Percentiles rank a stretch among this genome's conserved stretches.
These are phyloP conservation scores for Auricularia sp. DNA, from an alignment of 768 basidiomycete species.

Conservation along the genomic window DNA sequence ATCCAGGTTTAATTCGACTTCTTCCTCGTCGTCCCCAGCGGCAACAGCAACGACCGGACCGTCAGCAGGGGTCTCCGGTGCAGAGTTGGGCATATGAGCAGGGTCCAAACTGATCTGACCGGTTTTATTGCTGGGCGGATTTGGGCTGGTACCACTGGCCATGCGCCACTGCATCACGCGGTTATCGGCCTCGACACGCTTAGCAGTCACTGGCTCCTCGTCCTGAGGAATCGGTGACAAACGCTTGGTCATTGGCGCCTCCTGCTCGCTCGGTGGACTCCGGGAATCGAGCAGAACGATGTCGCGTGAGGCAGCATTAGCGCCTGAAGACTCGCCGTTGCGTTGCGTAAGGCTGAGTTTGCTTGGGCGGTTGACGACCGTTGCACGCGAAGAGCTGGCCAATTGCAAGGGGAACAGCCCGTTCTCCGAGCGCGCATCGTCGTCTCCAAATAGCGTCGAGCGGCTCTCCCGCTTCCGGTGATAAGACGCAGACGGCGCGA, in stretches of 20 bases:
- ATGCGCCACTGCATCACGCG: constrained; percentile 62
- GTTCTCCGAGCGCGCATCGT: constrained; percentile 1
- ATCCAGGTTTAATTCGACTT: constrained; percentile 44
- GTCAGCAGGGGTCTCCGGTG: constrained; percentile 16
- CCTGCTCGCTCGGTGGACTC: background rate
- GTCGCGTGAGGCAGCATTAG: background rate
- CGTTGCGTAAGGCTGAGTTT: background rate
- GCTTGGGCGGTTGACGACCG: background rate
- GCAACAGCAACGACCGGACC: constrained; percentile 15
- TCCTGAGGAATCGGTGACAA: constrained; percentile 57
- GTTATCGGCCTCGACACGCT: constrained; percentile 40
- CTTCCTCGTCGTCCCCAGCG: constrained; percentile 19
- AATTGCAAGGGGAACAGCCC: constrained; percentile 1
- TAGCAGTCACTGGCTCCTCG: constrained; percentile 43
- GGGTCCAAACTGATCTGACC: constrained; percentile 44
- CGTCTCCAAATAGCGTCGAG: constrained; percentile 29
- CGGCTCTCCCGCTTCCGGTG: constrained; percentile 50
- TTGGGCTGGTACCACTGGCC: constrained; percentile 29
- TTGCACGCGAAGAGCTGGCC: background rate
- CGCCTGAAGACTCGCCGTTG: background rate
- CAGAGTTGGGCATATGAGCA: constrained; percentile 39
- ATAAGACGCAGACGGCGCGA: constrained; percentile 31
- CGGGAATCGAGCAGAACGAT: background rate
- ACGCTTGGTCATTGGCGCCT: constrained; percentile 17
- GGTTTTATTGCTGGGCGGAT: constrained; percentile 32